Evolutionary conservation across 2,329 filamentous ascomycete species (phyloP), one percentile per base, ranked within the genome.

Genomic region (Colletotrichum tanaceti): DNA sequence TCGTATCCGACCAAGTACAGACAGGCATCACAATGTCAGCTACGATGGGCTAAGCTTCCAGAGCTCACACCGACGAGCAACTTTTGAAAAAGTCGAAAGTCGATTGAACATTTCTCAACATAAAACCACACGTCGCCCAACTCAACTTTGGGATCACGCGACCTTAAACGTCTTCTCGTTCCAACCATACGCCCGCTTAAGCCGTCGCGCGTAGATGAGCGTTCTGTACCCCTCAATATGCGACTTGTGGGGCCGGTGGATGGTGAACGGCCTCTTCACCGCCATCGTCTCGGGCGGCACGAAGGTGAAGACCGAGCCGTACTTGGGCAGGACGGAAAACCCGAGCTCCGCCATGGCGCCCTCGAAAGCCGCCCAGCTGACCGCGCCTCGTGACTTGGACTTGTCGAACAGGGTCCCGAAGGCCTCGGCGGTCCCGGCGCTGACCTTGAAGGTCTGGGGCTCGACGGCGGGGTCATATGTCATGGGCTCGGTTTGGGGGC

Each of bases 271-370:
- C 57, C 69, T 74, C 11, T 74, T 70, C 7, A 72, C 72, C 0
- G 41, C 64, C 72, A 78, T 73, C 1, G 20, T 66, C 20, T 74
- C 71, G 0, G 79, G 75, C 0, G 79, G 80, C 0, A 59, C 50
- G 63, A 83, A 82, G 0, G 78, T 83, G 70, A 79, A 83, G 2
- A 81, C 76, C 0, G 82, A 84, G 3, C 82, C 82, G 43, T 77
- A 78, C 65, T 76, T 81, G 1, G 81, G 79, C 1, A 77, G 11
- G 2, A 84, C 74, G 0, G 79, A 80, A 68, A 85, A 85, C 2
- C 76, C 78, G 41, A 84, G 39, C 7, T 81, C 80, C 0, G 71
- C 74, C 78, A 85, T 80, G 24, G 81, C 83, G 0, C 75, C 71
- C 59, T 79, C 76, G 35, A 85, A 85, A 0, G 75, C 73, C 0